A percentile compares a stretch with the other conserved stretches of the same genome.
Conservation (phyloP, 2,329 filamentous ascomycete genomes). For the Clarireedia sp. region DNA sequence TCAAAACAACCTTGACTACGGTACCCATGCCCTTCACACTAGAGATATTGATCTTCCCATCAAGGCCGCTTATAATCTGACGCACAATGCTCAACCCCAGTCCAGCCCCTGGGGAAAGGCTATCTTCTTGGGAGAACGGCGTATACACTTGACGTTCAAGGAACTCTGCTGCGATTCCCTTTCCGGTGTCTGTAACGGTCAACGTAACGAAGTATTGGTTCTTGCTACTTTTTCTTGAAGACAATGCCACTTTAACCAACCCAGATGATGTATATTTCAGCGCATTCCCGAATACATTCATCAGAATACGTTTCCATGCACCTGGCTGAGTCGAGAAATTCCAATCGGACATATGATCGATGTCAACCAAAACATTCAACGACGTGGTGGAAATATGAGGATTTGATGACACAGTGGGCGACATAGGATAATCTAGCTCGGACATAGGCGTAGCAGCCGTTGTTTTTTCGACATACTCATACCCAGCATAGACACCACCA, state of each 20-base stretch:
- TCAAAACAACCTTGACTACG: constrained; percentile 34
- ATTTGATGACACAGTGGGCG: not conserved
- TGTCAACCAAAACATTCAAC: constrained; percentile 39
- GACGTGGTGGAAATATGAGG: not conserved
- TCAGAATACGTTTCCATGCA: constrained; percentile 36
- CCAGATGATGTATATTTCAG: constrained; percentile 52
- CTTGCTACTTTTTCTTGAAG: constrained; percentile 28
- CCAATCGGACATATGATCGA: constrained; percentile 30
- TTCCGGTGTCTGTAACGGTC: constrained; percentile 52
- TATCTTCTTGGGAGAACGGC: constrained; percentile 48
- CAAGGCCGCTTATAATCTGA: constrained; percentile 51
- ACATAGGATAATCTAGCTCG: not conserved
- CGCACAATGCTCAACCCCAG: constrained; percentile 58
- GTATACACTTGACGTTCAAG: constrained; percentile 48
- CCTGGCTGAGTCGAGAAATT: constrained; percentile 23
- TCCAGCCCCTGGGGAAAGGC: constrained; percentile 49
- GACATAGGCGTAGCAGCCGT: not conserved
- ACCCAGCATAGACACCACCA: constrained; percentile 31
- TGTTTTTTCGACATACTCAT: constrained; percentile 19
- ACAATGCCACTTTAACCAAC: constrained; percentile 36
- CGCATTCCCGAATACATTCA: constrained; percentile 56
- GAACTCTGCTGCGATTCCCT: constrained; percentile 56
- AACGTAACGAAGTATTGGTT: constrained; percentile 27
- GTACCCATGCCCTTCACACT: constrained; percentile 47
- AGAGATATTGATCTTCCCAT: constrained; percentile 50